A percentile compares a stretch with the other conserved stretches of the same genome.
Conservation (phyloP, 352 stramenopile species). For the Pythium apleroticum region DNA sequence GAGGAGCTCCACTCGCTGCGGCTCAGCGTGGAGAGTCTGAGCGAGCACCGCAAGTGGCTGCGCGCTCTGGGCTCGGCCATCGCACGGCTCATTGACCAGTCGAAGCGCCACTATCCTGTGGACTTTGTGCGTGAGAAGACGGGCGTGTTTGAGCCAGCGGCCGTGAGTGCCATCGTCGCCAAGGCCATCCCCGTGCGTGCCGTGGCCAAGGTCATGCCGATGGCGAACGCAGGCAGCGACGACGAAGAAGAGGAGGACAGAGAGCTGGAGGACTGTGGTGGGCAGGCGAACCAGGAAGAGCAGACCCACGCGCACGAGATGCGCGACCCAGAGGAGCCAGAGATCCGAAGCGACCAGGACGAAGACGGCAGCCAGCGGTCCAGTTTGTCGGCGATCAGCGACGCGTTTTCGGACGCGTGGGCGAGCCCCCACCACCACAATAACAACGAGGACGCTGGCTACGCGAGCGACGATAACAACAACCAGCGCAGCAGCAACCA, state of each 20-base stretch:
- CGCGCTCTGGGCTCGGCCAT: constrained; percentile 48
- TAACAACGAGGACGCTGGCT: constrained; percentile 15
- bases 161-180: constrained; percentile 13
- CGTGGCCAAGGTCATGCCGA: constrained; percentile 14
- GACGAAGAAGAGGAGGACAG: constrained; percentile 1
- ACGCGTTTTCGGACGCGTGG: constrained; percentile 10
- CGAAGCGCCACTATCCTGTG: constrained; percentile 29
- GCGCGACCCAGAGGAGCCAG: constrained; percentile 3
- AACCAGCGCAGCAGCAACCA: constrained; percentile 40
- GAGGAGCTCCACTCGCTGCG: constrained; percentile 33
- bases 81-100: constrained; percentile 38
- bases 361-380: constrained; percentile 9
- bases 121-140: constrained; percentile 7
- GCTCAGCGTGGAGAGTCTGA: constrained; percentile 36
- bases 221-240: neutral
- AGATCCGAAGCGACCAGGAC: constrained; percentile 8
- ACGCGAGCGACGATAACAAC: constrained; percentile 29
- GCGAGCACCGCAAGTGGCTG: constrained; percentile 48
- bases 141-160: constrained; percentile 10
- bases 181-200: constrained; percentile 13
- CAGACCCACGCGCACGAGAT: neutral
- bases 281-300: constrained; percentile 9
- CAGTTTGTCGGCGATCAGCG: constrained; percentile 15
- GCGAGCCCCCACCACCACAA: constrained; percentile 16
- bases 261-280: neutral